Base-by-base conservation (phyloP, 495 filamentous ascomycete genomes). In the Melanomma pulvis-pyrius region DNA sequence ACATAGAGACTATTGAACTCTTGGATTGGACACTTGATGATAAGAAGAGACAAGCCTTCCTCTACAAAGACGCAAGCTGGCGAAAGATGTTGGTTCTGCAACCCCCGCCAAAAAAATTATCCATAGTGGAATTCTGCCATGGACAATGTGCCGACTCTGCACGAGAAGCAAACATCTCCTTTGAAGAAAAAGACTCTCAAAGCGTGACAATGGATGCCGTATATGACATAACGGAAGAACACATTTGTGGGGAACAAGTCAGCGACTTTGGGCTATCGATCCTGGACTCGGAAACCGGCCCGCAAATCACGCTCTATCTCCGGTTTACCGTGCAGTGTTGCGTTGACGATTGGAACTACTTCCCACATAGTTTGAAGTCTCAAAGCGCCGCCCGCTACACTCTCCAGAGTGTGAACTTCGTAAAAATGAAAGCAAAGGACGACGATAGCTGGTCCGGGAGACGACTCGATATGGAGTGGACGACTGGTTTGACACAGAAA, bases 191-290 rank as follows among this genome's bases (percentile, higher is more conserved):
- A 4, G 19, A 39, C 6, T n/a, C 60, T 5, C 21, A 22, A 11
- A 51, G 61, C 6, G 52, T 64, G 22, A 56, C 61, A 1, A 64
- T 64, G 61, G 50, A 25, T 39, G 41, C 29, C 1, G 15, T 64
- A 22, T 64, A 64, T 25, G 61, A 56, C 19, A 64, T 56, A n/a
- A 28, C 52, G 3, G 34, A 21, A 26, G 11, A 8, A n/a, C n/a
- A n/a, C 39, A 0, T 64, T 64, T 36, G 11, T 48, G 0, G 25
- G 25, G 15, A 24, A 32, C 1, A n/a, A 39, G 1, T 50, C 22
- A 22, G 48, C 39, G 28, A 25, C 1, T 64, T 64, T 26, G 24
- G 17, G 17, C 19, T 64, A 2, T 22, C 28, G 1, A 22, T 64
- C 34, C 0, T 25, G 25, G 44, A 49, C n/a, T n/a, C 47, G 11